Percentiles rank a stretch among this genome's conserved stretches.
Evolutionary conservation across 331 rosid species (phyloP).

Genomic region (Pyrus hybrid): DNA sequence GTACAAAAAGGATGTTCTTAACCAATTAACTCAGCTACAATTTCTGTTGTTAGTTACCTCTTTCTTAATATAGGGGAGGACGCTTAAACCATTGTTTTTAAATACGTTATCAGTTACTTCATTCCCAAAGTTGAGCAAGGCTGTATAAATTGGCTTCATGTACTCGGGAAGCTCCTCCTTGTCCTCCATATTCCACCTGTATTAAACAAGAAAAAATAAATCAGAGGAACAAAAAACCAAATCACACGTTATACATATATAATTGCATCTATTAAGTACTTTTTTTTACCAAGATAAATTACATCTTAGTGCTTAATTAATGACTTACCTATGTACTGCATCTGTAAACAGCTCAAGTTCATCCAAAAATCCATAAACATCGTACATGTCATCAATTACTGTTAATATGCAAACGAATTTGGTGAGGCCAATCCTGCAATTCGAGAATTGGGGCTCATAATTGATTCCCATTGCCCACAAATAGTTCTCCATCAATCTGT

Average conservation of each 20-base stretch:
- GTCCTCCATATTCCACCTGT: slow-evolving; percentile 22
- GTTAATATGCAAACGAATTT: slow-evolving; percentile 25
- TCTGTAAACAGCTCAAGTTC: slow-evolving; percentile 23
- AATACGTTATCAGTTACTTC: slow-evolving; percentile 8
- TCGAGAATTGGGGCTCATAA: slow-evolving; percentile 16
- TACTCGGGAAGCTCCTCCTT: slow-evolving; percentile 17
- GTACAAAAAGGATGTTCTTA: no score
- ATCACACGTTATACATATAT: no score
- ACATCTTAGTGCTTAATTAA: no score
- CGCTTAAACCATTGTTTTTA: background rate
- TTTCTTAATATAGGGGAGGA: background rate
- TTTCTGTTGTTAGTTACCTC: background rate
- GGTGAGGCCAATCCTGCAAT: slow-evolving; percentile 24
- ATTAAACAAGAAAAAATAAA: background rate
- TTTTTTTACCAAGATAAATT: no score
- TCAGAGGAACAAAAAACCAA: background rate
- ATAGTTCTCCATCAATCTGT: slow-evolving; percentile 29
- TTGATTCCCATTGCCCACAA: slow-evolving; percentile 20
- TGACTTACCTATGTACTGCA: slow-evolving; percentile 8
- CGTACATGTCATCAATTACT: slow-evolving; percentile 28
- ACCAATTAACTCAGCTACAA: no score
- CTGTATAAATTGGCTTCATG: slow-evolving; percentile 25
- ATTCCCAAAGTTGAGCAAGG: slow-evolving; percentile 14
- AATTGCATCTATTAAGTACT: no score
- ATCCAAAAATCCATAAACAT: slow-evolving; percentile 20